Evolutionary conservation across 1,139 yeast genomes (phyloP).

Genomic region (Saccharomycopsis crataegensis): DNA sequence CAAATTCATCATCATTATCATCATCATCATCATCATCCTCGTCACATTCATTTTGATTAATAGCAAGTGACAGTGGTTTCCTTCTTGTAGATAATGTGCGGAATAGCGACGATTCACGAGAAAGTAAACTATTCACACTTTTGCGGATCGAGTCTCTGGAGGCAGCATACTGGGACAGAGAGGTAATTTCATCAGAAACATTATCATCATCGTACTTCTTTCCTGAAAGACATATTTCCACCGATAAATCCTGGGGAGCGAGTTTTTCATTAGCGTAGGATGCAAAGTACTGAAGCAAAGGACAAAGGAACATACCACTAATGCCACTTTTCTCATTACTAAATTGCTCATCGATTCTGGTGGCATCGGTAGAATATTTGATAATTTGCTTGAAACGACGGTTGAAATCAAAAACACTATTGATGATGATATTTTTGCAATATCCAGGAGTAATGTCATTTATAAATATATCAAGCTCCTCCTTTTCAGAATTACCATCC

Average conservation of each 20-base stretch:
- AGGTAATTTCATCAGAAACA: background rate
- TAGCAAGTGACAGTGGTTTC: background rate
- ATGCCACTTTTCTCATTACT: background rate
- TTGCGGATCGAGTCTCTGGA: slow-evolving; percentile 2
- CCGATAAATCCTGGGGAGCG: too few relatives aligned
- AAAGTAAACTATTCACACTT: background rate
- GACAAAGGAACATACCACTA: background rate
- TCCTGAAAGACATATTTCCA: too few relatives aligned
- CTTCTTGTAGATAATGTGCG: background rate
- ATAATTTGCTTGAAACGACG: slow-evolving; percentile 10
- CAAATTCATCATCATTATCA: slow-evolving; percentile 2
- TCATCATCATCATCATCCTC: background rate
- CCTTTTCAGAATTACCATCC: background rate
- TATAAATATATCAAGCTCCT: slow-evolving; percentile 7
- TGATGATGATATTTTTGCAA: slow-evolving; percentile 11
- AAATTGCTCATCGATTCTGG: background rate
- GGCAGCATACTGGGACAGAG: background rate
- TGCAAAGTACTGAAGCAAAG: too few relatives aligned
- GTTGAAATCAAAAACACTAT: slow-evolving; percentile 4
- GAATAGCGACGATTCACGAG: background rate
- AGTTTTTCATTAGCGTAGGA: too few relatives aligned
- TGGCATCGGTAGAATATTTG: background rate
- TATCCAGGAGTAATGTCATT: slow-evolving; percentile 19
- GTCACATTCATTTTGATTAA: background rate
- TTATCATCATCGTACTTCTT: too few relatives aligned